phyloP scores from a whole-genome alignment of 495 filamentous ascomycete genomes.

The Thermothielavioides terrestris region DNA sequence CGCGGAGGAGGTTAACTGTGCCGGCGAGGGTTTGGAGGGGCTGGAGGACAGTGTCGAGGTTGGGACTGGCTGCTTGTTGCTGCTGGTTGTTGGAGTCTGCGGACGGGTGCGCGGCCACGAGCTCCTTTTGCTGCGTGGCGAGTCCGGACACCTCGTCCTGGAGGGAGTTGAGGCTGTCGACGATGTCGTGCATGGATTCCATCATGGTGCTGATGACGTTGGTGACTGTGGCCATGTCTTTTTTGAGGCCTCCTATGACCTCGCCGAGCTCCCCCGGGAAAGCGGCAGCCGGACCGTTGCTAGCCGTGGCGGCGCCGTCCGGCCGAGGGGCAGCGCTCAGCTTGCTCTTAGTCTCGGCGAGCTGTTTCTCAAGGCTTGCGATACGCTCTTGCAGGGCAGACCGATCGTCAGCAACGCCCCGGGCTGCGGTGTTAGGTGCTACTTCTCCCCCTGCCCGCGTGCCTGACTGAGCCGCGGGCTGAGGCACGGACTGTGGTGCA shows the following conservation, averaged over 20 bases:
- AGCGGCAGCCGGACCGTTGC: too few species aligned
- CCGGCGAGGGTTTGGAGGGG: slow-evolving; percentile 7
- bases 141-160: slow-evolving; percentile 5
- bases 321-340: background rate
- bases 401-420: background rate
- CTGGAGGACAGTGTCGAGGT: background rate
- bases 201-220: slow-evolving; percentile 11
- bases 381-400: background rate
- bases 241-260: slow-evolving; percentile 3
- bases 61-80: too few species aligned
- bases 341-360: slow-evolving; percentile 9
- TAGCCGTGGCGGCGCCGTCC: too few species aligned
- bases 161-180: slow-evolving; percentile 1
- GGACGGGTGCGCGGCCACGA: background rate
- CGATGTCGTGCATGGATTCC: slow-evolving; percentile 17
- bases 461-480: background rate
- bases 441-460: too few species aligned
- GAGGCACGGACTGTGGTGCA: background rate
- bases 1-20: background rate
- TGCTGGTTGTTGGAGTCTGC: background rate
- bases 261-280: background rate
- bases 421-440: background rate
- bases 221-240: slow-evolving; percentile 1
- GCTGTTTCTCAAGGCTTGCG: slow-evolving; percentile 6
- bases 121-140: background rate